Evolutionary conservation across 1,284 basidiomycete species (phyloP), one percentile per base, ranked within the genome.

Genomic region (Tranzscheliella williamsii): DNA sequence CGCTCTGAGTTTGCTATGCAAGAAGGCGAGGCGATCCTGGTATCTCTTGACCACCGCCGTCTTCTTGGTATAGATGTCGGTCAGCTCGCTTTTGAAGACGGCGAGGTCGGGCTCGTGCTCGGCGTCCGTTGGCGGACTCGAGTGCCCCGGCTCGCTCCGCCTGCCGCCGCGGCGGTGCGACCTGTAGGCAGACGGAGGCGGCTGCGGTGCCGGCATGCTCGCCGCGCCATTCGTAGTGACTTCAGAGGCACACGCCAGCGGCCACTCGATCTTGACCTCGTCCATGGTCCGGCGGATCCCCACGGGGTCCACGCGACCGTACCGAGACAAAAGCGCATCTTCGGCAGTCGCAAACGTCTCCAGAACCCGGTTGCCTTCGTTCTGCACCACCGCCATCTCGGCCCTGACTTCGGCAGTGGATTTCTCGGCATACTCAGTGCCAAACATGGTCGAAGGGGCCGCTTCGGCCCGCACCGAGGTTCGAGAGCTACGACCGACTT

Each of bases 331-430:
- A 0, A 66, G 42, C 26, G 49, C 37, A 23, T 65, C 49, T 35
- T 72, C 63, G n/a, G 67, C 47, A 15, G 42, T 33, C 3, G 33
- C 36, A 24, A 70, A 72, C 3, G 49, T 72, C 15, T 40, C 54
- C 4, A 72, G 38, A 46, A 72, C 52, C 16, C 70, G 46, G 23
- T 50, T 41, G 21, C 67, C 63, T 33, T 72, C 70, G 17, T 49
- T 54, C 31, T 65, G 50, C 5, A 72, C 67, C 13, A 70, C 65
- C 20, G 42, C 37, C 12, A 69, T 69, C 47, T 72, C 67, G 22
- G 70, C 70, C 29, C 51, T 44, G 22, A 72, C 62, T 44, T 72
- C 70, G n/a, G 44, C 37, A n/a, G 55, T 42, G 4, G 47, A 29
- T 31, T 60, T 60, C 30, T 53, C 52, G 4, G 42, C 48, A 37